Evolutionary conservation across 2,329 filamentous ascomycete genomes (phyloP), one percentile per base, ranked within the genome.

Genomic region (Anthostomella pinea): DNA sequence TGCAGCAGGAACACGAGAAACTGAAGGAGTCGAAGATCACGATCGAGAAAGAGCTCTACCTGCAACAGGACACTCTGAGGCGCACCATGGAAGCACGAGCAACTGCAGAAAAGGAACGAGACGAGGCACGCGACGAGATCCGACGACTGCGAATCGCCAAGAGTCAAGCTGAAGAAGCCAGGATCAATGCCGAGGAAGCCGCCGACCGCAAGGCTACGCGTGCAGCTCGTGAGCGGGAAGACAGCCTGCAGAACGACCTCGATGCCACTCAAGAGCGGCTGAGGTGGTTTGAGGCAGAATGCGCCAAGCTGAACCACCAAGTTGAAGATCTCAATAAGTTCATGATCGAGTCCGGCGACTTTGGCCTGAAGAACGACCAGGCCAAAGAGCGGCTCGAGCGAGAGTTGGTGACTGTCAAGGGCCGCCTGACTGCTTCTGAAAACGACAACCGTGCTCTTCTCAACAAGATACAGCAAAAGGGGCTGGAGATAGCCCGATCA

Each of bases 401-500:
- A 15, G 93, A 98, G 59, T 74, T 97, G 6, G 83, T 87, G 15
- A 96, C 91, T 1, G 79, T 96, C 50, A 95, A 93, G 61, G 90
- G 90, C 42, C 83, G 91, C 15, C 71, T 98, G 25, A 77, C 84
- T 6, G 93, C 91, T 16, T 97, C 91, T 0, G 91, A 98, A 60
- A 96, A 97, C 53, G 91, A 97, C 65, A 97, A 97, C 55, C 83
- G 88, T 33, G 84, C 89, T 5, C 70, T 98, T n/a, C 75, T 97
- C 48, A 97, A 96, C 68, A 97, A 97, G 64, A 75, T 98, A 13
- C 91, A 97, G 56, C 91, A 97, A 56, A 97, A 97, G 69, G 93
- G 94, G 19, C 75, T 98, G 6, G 91, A 98, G 58, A 94, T 98
- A 60, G 91, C 91, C 25, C 80, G 93, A 29, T 93, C 91, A 1